Evolutionary conservation across 2,329 filamentous ascomycete species (phyloP).

Genomic region (Fusarium papillatum): DNA sequence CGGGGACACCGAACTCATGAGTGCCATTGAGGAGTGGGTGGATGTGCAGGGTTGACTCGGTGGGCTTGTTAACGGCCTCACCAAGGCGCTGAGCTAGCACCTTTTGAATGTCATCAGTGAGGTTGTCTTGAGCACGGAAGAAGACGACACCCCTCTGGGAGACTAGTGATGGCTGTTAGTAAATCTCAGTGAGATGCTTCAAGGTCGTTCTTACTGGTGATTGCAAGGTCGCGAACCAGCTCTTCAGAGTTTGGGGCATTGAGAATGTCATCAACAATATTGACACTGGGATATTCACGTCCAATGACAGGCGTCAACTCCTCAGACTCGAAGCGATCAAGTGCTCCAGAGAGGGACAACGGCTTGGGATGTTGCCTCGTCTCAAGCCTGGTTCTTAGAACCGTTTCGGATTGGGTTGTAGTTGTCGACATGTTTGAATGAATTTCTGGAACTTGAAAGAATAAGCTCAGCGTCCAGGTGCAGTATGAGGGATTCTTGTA

Average conservation of each 20-base stretch:
- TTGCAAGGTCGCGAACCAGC: constrained; percentile 70
- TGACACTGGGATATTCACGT: constrained; percentile 63
- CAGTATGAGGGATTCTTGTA: neutral
- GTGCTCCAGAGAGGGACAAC: constrained; percentile 3
- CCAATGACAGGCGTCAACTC: constrained; percentile 63
- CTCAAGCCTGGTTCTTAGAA: neutral
- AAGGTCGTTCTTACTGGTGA: constrained; percentile 60
- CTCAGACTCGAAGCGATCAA: constrained; percentile 44
- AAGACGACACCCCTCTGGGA: constrained; percentile 75
- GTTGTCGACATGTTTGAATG: neutral
- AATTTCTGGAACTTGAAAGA: neutral
- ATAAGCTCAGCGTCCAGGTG: neutral
- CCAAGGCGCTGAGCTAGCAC: constrained; percentile 70
- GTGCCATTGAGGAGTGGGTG: constrained; percentile 69
- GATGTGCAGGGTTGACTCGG: constrained; percentile 70
- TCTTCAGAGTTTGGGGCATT: constrained; percentile 67
- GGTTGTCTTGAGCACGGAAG: constrained; percentile 70
- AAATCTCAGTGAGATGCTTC: neutral
- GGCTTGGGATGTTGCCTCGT: constrained; percentile 15
- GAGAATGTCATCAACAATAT: constrained; percentile 59
- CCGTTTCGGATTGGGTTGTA: neutral
- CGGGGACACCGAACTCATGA: constrained; percentile 64
- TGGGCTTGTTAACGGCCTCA: constrained; percentile 69
- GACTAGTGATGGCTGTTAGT: constrained; percentile 53
- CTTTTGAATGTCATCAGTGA: constrained; percentile 72